Evolutionary conservation across 2,329 filamentous ascomycete species (phyloP).

Genomic region (Fusarium sp.): DNA sequence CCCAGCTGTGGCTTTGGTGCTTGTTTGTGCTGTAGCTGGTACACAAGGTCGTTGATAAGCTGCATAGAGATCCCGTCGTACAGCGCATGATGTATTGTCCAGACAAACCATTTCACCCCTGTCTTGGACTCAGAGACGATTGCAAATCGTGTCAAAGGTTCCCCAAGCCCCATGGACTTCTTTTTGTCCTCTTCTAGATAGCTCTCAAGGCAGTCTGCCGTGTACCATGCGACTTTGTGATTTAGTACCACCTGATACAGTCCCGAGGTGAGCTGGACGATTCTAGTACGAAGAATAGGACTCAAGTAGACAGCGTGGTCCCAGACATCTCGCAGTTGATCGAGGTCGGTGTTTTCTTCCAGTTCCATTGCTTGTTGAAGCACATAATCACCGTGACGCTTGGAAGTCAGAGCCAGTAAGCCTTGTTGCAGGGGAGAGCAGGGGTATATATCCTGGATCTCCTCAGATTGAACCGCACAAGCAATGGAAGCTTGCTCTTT

Average conservation of each 20-base stretch:
- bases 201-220: slow-evolving; percentile 46
- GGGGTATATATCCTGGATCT: background rate
- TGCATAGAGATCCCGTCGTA: background rate
- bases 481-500: background rate
- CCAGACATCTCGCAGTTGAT: background rate
- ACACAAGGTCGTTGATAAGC: slow-evolving; percentile 10
- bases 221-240: slow-evolving; percentile 51
- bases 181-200: background rate
- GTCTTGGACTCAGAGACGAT: background rate
- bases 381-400: background rate
- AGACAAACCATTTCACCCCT: background rate
- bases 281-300: background rate
- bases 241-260: slow-evolving; percentile 60
- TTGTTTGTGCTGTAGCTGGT: background rate
- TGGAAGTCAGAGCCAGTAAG: background rate
- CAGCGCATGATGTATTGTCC: slow-evolving; percentile 6
- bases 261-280: slow-evolving; percentile 41
- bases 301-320: background rate
- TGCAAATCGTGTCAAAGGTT: background rate
- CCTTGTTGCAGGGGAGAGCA: background rate
- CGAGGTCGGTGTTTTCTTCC: background rate
- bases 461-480: background rate
- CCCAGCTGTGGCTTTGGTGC: background rate
- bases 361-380: background rate
- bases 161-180: background rate